Evolutionary conservation across 441 rosid genomes (phyloP).

Genomic region (Gossypium gossypioides): DNA sequence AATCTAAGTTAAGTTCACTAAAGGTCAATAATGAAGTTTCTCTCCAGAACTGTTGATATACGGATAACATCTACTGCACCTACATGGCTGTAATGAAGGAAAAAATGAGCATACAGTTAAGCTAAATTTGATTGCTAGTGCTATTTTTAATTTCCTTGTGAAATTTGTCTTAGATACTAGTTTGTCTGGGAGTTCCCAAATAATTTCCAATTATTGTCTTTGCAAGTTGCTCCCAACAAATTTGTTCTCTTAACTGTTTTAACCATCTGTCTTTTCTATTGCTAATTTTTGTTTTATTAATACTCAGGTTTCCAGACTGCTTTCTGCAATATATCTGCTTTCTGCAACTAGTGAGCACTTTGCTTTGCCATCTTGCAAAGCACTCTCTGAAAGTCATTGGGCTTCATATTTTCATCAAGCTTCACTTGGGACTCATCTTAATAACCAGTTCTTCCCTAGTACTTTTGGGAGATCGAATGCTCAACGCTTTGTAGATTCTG

Average conservation of each 20-base stretch:
- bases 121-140: not conserved
- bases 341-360: slow-evolving; percentile 45
- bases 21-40: slow-evolving; percentile 3
- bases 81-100: not conserved
- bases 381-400: slow-evolving; percentile 71
- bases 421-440: slow-evolving; percentile 70
- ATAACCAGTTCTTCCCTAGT: slow-evolving; percentile 49
- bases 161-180: not conserved
- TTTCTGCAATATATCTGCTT: slow-evolving; percentile 50
- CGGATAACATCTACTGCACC: not conserved
- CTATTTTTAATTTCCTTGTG: slow-evolving; percentile 1
- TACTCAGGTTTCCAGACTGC: slow-evolving; percentile 70
- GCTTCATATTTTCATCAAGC: slow-evolving; percentile 95
- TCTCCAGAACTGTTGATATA: not conserved
- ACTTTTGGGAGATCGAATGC: slow-evolving; percentile 32
- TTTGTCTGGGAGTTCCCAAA: not conserved
- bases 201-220: not conserved
- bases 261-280: not conserved
- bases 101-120: not conserved
- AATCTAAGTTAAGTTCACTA: not conserved
- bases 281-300: slow-evolving; percentile 13
- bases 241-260: not conserved
- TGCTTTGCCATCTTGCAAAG: slow-evolving; percentile 39
- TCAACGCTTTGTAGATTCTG: slow-evolving; percentile 20
- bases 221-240: not conserved